phyloP scores from a whole-genome alignment of 1,139 yeast genomes.

The Yamadazyma diddensiae region DNA sequence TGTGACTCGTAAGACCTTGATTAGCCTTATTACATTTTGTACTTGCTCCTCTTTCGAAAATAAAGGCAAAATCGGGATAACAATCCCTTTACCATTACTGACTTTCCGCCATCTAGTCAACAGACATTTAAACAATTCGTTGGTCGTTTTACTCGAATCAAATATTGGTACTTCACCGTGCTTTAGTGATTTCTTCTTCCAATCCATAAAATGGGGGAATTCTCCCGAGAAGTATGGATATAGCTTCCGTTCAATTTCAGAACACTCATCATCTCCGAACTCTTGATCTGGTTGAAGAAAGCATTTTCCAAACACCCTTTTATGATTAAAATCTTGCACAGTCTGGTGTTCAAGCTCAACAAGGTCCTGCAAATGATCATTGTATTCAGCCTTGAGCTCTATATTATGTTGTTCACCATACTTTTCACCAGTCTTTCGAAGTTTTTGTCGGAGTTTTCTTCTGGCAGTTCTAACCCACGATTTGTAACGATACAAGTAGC shows the following conservation, averaged over 20 bases:
- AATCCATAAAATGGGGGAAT: constrained; percentile 18
- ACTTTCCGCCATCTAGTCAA: constrained; percentile 12
- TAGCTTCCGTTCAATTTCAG: constrained; percentile 12
- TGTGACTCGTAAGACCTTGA: constrained; percentile 25
- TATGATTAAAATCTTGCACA: constrained; percentile 22
- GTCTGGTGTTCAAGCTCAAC: constrained; percentile 21
- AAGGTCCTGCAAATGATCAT: constrained; percentile 12
- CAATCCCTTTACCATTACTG: constrained; percentile 33
- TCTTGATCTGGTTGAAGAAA: constrained; percentile 10
- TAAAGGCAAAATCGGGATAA: constrained; percentile 26
- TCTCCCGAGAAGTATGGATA: constrained; percentile 23
- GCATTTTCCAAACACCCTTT: constrained; percentile 33
- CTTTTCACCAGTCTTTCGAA: constrained; percentile 14
- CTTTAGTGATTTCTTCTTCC: constrained; percentile 15
- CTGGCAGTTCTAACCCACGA: constrained; percentile 24
- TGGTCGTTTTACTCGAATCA: constrained; percentile 5
- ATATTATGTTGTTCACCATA: constrained; percentile 13
- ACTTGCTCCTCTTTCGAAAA: constrained; percentile 14
- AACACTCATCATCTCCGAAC: constrained; percentile 11
- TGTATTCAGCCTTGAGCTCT: constrained; percentile 14
- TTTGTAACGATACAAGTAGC: constrained; percentile 22
- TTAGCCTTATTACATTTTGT: constrained; percentile 20
- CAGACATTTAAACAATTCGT: constrained; percentile 12
- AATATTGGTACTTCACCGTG: constrained; percentile 13
- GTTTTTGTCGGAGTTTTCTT: constrained; percentile 10